Evolutionary conservation across 2,329 filamentous ascomycete species (phyloP), one percentile per base, ranked within the genome.

Genomic region (Clonostachys rosea): DNA sequence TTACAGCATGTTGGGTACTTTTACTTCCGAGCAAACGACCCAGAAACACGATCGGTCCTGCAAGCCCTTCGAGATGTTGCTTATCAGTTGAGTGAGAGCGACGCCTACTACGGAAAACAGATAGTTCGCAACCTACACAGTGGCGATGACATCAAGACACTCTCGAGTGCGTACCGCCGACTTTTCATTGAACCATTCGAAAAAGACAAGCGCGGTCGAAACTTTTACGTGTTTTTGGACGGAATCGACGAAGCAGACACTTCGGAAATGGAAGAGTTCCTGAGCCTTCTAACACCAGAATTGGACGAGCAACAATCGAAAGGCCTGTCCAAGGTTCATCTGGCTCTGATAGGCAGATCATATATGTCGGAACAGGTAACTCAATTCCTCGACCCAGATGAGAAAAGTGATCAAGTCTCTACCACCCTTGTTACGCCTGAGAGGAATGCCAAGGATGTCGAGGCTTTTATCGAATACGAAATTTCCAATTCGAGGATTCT

Each of bases 11-110:
- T 61, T 3, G 73, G 61, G 1, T 76, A 74, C 55, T 74, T 74
- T 47, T 76, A 73, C 56, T 75, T 75, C 55, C 67, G 71, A 24
- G 68, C 73, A 45, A 71, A 72, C 49, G 70, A 72, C 46, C 69
- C 71, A 1, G 63, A 72, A 35, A 73, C 71, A 0, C 58, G 70
- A 40, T 73, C 69, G 5, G 62, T 74, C 8, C 61, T 69, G 10
- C 69, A 73, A 46, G 71, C 70, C 1, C 59, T 76, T 6, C 62
- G 70, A 1, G 70, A 74, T 35, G 52, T 76, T 11, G 71, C 73
- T 0, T 74, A 70, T 48, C 73, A 76, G 49, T 61, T 76, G 34
- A 70, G 67, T 48, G 65, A 73, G 47, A 66, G 65, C 42, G 71
- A 76, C 44, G 64, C 68, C 0, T 65, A 64, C 30, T 76, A 74